Evolutionary conservation across 768 basidiomycete genomes (phyloP).

Genomic region (Mycena indigotica): DNA sequence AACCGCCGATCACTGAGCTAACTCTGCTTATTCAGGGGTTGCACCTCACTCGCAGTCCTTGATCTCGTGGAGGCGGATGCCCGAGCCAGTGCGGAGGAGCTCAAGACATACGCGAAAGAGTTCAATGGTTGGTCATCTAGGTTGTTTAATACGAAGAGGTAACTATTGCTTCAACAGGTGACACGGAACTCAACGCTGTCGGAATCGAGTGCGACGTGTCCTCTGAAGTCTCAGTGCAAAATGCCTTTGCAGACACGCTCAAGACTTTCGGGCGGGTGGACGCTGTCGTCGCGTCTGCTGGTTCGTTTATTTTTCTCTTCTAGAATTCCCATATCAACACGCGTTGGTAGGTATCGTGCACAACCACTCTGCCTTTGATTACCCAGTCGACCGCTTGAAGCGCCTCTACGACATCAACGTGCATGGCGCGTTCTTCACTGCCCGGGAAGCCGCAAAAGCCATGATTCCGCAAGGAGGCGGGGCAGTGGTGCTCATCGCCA

Average conservation of each 20-base stretch:
- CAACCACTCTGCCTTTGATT: conserved; percentile 88
- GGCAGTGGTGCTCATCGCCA: conserved; percentile 82
- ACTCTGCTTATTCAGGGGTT: conserved; percentile 56
- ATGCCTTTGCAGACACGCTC: conserved; percentile 66
- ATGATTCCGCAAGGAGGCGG: conserved; percentile 86
- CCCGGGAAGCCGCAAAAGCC: conserved; percentile 87
- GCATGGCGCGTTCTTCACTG: conserved; percentile 94
- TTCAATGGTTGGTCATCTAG: conserved; percentile 30
- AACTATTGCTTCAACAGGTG: no score
- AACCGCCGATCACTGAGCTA: not conserved
- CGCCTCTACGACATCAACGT: conserved; percentile 91
- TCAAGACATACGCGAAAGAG: conserved; percentile 40
- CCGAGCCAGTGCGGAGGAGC: conserved; percentile 65
- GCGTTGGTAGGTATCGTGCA: conserved; percentile 70
- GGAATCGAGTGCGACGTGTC: conserved; percentile 89
- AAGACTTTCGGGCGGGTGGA: conserved; percentile 73
- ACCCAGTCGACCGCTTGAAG: conserved; percentile 84
- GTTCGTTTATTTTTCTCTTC: conserved; percentile 38
- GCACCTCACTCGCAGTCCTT: conserved; percentile 75
- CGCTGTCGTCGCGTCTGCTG: conserved; percentile 86
- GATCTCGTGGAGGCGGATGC: conserved; percentile 79
- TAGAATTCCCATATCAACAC: not conserved
- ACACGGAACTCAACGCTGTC: conserved; percentile 63
- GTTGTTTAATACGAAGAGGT: no score
- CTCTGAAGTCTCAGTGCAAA: conserved; percentile 75